These are phyloP conservation scores for Ascochyta pisi DNA, from an alignment of 2,329 filamentous ascomycete species.

Conservation along the genomic window DNA sequence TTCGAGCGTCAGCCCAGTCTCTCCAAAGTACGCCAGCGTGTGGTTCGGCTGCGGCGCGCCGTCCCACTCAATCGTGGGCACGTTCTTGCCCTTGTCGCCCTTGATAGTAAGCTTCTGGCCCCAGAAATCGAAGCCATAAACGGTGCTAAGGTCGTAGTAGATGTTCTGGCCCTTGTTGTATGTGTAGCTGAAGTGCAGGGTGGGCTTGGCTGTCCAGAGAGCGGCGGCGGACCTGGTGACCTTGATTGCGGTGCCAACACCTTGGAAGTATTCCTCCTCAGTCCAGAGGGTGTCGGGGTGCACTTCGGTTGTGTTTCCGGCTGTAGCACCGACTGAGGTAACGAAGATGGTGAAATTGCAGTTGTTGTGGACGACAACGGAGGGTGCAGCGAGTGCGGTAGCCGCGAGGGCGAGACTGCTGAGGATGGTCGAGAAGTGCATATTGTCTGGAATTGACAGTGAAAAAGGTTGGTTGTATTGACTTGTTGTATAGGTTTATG, in stretches of 20 bases:
- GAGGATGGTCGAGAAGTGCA: slow-evolving; percentile 29
- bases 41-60: slow-evolving; percentile 20
- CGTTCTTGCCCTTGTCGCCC: slow-evolving; percentile 14
- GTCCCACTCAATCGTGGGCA: slow-evolving; percentile 21
- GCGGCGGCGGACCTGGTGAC: slow-evolving; percentile 22
- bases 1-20: slow-evolving; percentile 24
- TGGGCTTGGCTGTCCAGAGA: slow-evolving; percentile 23
- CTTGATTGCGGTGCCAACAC: slow-evolving; percentile 34
- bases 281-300: slow-evolving; percentile 8
- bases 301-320: slow-evolving; percentile 13
- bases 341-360: slow-evolving; percentile 33
- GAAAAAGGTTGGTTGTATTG: neutral
- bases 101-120: slow-evolving; percentile 24
- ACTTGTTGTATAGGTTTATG: neutral
- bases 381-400: slow-evolving; percentile 21
- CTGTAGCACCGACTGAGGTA: slow-evolving; percentile 23
- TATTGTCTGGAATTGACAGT: slow-evolving; percentile 4
- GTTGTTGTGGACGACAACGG: slow-evolving; percentile 33
- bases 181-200: slow-evolving; percentile 34
- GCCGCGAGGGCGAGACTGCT: slow-evolving; percentile 20
- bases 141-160: slow-evolving; percentile 35
- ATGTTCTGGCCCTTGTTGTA: slow-evolving; percentile 20
- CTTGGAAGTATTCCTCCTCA: slow-evolving; percentile 25
- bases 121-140: slow-evolving; percentile 29
- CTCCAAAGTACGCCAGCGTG: slow-evolving; percentile 22